Percentiles rank a stretch among this genome's conserved stretches.
Conservation (phyloP, 176 grass and related monocot species). For the Oryza glaberrima region DNA sequence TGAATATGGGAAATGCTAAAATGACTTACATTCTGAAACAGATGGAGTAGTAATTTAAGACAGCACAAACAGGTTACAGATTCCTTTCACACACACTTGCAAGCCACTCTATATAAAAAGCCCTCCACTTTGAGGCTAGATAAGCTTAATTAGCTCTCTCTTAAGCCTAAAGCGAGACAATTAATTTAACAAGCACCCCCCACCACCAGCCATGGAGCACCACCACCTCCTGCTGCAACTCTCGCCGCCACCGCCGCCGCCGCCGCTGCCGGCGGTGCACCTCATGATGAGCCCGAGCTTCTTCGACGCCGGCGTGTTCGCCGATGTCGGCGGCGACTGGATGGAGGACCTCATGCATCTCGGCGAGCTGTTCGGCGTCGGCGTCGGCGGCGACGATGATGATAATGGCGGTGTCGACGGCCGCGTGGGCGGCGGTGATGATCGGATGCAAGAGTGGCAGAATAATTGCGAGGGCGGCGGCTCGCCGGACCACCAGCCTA, state of each 20-base stretch:
- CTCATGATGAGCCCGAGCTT: constrained; percentile 33
- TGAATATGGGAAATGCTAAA: no score
- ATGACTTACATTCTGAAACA: no score
- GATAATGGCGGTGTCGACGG: neutral
- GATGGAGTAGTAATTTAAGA: no score
- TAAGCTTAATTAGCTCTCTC: neutral
- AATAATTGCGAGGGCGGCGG: neutral
- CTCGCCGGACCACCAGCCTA: neutral
- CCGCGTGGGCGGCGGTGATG: neutral
- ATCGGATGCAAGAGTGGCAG: constrained; percentile 6
- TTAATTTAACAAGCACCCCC: neutral
- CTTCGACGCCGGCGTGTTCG: neutral
- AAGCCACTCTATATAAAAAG: neutral
- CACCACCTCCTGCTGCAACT: constrained; percentile 21
- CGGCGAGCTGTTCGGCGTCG: constrained; percentile 43
- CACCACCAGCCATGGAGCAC: neutral
- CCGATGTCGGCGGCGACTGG: constrained; percentile 6
- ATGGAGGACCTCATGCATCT: constrained; percentile 58
- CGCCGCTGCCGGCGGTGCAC: constrained; percentile 5
- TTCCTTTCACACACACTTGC: neutral
- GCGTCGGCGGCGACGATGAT: neutral
- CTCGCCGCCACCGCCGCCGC: neutral
- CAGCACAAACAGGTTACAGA: neutral
- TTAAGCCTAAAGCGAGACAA: neutral
- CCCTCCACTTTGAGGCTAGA: neutral